phyloP scores from a whole-genome alignment of 768 basidiomycete genomes.

The Amyloporia xantha region DNA sequence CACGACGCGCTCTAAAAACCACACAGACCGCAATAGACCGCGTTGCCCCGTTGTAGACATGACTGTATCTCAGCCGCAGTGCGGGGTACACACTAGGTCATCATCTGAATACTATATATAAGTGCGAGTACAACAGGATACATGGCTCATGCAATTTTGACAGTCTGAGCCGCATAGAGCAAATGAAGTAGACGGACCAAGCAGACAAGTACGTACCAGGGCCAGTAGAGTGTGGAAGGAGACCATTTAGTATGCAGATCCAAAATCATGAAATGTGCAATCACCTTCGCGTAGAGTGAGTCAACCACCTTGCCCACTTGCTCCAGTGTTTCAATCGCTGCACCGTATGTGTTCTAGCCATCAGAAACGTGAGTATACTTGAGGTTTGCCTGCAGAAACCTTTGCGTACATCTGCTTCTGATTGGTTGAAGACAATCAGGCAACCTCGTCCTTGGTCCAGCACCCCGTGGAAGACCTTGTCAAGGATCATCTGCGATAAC shows the following conservation, averaged over 20 bases:
- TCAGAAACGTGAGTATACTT: background rate
- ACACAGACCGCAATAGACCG: background rate
- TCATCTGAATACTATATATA: background rate
- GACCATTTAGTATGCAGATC: background rate
- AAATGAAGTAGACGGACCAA: background rate
- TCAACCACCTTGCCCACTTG: slow-evolving; percentile 94
- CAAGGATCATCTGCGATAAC: slow-evolving; percentile 96
- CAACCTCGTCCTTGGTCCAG: slow-evolving; percentile 95
- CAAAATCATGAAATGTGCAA: background rate
- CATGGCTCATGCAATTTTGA: slow-evolving; percentile 33
- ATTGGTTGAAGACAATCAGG: slow-evolving; percentile 83
- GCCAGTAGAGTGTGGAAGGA: background rate
- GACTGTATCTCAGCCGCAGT: background rate
- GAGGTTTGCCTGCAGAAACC: background rate
- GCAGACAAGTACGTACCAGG: background rate
- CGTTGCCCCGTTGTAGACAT: background rate
- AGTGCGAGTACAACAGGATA: background rate
- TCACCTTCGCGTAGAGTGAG: slow-evolving; percentile 80
- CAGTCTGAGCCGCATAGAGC: slow-evolving; percentile 25
- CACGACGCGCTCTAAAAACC: background rate
- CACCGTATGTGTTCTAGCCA: slow-evolving; percentile 73
- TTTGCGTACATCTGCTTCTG: slow-evolving; percentile 70
- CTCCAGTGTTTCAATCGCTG: slow-evolving; percentile 83
- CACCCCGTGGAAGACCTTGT: slow-evolving; percentile 90
- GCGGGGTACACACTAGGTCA: background rate